phyloP scores from a whole-genome alignment of 768 basidiomycete species.

The Tubosaeta sp. region DNA sequence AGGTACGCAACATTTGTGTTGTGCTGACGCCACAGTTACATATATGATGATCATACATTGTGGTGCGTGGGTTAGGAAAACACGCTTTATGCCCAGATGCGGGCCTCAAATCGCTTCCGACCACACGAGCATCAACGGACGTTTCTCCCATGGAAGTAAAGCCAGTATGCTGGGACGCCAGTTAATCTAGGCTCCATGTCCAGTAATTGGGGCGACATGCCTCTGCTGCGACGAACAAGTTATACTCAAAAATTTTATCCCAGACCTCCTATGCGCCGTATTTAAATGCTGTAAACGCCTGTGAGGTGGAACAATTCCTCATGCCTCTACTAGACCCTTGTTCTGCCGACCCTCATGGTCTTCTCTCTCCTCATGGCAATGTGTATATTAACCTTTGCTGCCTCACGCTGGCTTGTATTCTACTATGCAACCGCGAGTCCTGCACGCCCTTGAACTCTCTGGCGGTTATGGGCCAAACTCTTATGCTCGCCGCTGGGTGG shows the following conservation, averaged over 20 bases:
- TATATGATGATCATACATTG: not conserved
- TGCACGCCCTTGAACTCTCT: not conserved
- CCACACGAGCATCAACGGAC: not conserved
- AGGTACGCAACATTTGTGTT: too few species aligned
- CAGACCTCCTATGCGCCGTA: not conserved
- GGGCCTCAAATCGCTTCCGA: not conserved
- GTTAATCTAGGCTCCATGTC: not conserved
- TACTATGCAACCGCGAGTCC: not conserved
- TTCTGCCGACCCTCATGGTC: not conserved
- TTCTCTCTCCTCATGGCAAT: not conserved
- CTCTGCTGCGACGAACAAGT: not conserved
- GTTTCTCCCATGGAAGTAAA: not conserved
- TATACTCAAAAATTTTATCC: not conserved
- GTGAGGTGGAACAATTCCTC: not conserved
- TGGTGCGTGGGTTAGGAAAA: not conserved
- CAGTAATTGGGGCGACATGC: not conserved
- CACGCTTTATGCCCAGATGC: not conserved
- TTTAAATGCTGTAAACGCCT: not conserved
- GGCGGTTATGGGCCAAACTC: not conserved
- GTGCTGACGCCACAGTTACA: not conserved
- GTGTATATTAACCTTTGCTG: not conserved
- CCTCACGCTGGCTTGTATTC: not conserved
- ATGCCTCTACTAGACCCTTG: not conserved
- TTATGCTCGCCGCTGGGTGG: not conserved
- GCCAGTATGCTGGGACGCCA: not conserved